A percentile compares a stretch with the other conserved stretches of the same genome.
phyloP scores from a whole-genome alignment of 768 basidiomycete genomes.

The Neoboletus brunneissimus region DNA sequence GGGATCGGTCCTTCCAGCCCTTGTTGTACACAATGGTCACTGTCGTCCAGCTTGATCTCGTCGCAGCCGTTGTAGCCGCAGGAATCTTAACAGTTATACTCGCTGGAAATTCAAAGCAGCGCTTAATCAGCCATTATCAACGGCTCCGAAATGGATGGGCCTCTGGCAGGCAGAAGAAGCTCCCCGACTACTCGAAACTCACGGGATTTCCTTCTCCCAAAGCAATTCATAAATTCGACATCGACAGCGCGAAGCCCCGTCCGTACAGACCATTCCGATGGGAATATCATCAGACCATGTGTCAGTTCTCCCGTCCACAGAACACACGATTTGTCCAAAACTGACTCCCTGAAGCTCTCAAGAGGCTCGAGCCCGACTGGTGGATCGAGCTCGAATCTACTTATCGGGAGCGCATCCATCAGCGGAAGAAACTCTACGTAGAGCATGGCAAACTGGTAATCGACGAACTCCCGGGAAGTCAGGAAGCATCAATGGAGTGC shows the following conservation, averaged over 20 bases:
- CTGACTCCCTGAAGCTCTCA: slow-evolving; percentile 34
- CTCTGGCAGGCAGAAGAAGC: slow-evolving; percentile 6
- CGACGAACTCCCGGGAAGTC: slow-evolving; percentile 47
- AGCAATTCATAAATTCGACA: slow-evolving; percentile 42
- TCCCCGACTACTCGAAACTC: slow-evolving; percentile 41
- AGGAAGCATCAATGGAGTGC: slow-evolving; percentile 48
- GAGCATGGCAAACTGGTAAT: slow-evolving; percentile 42
- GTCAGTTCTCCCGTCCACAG: slow-evolving; percentile 28
- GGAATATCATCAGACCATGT: slow-evolving; percentile 57
- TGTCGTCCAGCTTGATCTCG: background rate
- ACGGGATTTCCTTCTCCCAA: slow-evolving; percentile 44
- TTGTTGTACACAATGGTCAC: slow-evolving; percentile 9
- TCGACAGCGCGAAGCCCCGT: slow-evolving; percentile 42
- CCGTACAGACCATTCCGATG: slow-evolving; percentile 58
- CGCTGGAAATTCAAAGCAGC: background rate
- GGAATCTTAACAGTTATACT: slow-evolving; percentile 5
- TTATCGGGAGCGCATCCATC: slow-evolving; percentile 42
- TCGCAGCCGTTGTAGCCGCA: background rate
- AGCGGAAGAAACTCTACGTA: slow-evolving; percentile 40
- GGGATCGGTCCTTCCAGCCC: background rate
- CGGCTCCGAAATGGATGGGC: slow-evolving; percentile 4
- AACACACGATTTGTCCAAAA: background rate
- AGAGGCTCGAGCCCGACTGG: slow-evolving; percentile 50
- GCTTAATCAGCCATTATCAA: background rate
- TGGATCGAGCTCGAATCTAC: slow-evolving; percentile 58